A percentile compares a stretch with the other conserved stretches of the same genome.
Conservation (phyloP, 257 asterid genomes). For the Rehmannia glutinosa region DNA sequence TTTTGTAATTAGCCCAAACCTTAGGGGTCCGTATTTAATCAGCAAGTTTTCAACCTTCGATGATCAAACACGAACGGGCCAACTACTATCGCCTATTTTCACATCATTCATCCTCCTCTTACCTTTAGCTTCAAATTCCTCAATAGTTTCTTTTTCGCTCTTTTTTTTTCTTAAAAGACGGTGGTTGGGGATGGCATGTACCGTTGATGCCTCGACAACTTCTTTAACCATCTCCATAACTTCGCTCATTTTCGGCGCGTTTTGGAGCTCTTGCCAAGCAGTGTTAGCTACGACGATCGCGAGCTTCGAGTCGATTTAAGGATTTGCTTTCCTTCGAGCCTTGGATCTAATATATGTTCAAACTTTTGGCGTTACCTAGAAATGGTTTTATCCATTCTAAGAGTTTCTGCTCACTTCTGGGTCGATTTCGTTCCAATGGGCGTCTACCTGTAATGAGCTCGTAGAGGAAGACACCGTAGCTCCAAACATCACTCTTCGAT, state of each 20-base stretch:
- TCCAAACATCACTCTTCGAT: conserved; percentile 77
- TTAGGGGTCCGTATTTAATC: no score
- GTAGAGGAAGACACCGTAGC: conserved; percentile 79
- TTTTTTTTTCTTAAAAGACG: not conserved
- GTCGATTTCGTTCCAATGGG: conserved; percentile 72
- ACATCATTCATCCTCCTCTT: no score
- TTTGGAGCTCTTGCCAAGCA: conserved; percentile 61
- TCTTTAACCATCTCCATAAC: conserved; percentile 18
- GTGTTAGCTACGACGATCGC: conserved; percentile 63
- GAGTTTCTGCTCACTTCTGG: conserved; percentile 72
- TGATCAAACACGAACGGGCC: no score
- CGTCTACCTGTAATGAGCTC: conserved; percentile 87
- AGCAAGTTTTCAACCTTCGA: no score
- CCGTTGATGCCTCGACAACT: conserved; percentile 12
- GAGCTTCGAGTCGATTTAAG: conserved; percentile 62
- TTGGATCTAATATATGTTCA: conserved; percentile 58
- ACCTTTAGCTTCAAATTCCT: no score
- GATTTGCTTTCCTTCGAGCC: conserved; percentile 48
- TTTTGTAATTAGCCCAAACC: no score
- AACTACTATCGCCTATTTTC: no score
- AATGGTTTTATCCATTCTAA: conserved; percentile 74
- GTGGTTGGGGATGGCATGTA: not conserved
- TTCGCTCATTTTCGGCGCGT: conserved; percentile 58
- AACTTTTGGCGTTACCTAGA: conserved; percentile 61
- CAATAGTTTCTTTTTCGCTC: not conserved